phyloP scores from a whole-genome alignment of 2,329 filamentous ascomycete genomes.

The Ophiostoma novo-ulmi region DNA sequence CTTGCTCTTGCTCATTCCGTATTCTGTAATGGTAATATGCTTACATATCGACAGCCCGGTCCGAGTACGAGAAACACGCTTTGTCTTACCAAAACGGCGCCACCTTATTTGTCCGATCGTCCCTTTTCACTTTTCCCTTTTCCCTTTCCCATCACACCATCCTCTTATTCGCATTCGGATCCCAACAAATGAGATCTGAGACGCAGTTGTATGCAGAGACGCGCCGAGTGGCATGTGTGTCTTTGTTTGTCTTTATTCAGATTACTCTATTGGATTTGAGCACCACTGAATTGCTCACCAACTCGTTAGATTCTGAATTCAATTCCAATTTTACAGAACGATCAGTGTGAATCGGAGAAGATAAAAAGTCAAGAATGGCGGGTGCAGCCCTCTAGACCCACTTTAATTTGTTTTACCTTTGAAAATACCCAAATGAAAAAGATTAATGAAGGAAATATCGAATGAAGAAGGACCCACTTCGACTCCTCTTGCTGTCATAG shows the following conservation, averaged over 20 bases:
- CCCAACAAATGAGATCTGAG: slow-evolving; percentile 14
- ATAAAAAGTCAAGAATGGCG: neutral
- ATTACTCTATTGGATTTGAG: too few relatives aligned
- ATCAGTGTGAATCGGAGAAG: neutral
- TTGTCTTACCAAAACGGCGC: slow-evolving; percentile 9
- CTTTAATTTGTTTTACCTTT: neutral
- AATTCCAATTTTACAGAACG: neutral
- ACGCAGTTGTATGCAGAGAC: neutral
- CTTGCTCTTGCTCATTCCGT: too few relatives aligned
- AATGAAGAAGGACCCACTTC: slow-evolving; percentile 9
- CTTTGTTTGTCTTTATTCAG: neutral
- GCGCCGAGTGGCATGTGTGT: neutral
- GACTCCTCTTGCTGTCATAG: slow-evolving; percentile 1
- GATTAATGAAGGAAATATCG: slow-evolving; percentile 6
- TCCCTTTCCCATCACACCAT: neutral
- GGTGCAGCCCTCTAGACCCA: neutral
- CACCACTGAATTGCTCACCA: too few relatives aligned
- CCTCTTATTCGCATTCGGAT: slow-evolving; percentile 24
- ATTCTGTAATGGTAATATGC: neutral
- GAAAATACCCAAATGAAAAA: neutral
- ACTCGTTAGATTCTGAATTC: too few relatives aligned
- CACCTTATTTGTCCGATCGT: slow-evolving; percentile 5
- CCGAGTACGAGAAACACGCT: slow-evolving; percentile 20
- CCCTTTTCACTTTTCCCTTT: neutral
- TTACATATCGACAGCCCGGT: neutral